These are phyloP conservation scores for Coniochaeta sp. DNA, from an alignment of 2,329 filamentous ascomycete species.

Conservation along the genomic window DNA sequence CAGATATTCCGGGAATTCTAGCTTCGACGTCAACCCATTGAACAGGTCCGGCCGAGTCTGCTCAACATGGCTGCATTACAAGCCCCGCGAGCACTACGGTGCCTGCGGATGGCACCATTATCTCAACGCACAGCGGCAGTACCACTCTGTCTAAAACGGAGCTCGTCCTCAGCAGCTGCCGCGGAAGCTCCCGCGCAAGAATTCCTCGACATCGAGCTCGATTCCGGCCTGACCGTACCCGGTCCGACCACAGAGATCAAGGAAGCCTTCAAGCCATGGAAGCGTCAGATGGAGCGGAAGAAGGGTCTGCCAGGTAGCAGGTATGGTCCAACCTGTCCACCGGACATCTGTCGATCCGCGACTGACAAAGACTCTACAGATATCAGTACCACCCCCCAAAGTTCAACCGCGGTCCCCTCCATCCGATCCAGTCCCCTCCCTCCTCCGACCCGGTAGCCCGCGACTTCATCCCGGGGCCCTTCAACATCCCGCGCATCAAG, in stretches of 20 bases:
- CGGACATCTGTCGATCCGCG: neutral
- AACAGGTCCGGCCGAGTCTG: neutral
- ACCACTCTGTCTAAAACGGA: neutral
- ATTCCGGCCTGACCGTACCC: conserved; percentile 39
- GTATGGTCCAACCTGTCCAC: conserved; percentile 20
- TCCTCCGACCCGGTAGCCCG: conserved; percentile 82
- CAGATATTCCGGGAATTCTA: neutral
- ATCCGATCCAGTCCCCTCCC: conserved; percentile 85
- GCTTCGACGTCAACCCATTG: neutral
- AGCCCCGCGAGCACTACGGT: neutral
- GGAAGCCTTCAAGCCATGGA: conserved; percentile 30
- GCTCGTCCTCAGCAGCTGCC: conserved; percentile 32
- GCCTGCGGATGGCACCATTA: neutral
- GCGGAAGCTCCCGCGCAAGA: conserved; percentile 19
- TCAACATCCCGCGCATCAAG: conserved; percentile 76
- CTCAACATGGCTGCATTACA: neutral
- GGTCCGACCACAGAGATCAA: conserved; percentile 29
- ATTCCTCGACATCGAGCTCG: conserved; percentile 41
- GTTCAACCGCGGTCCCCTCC: conserved; percentile 88
- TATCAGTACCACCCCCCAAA: conserved; percentile 94
- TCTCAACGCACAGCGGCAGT: neutral
- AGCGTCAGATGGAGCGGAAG: conserved; percentile 25
- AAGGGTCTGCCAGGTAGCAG: conserved; percentile 37
- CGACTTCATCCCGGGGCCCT: conserved; percentile 83
- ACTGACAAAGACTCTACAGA: conserved; percentile 36